These are phyloP conservation scores for Neurospora tetrasperma DNA, from an alignment of 495 filamentous ascomycete genomes.

Conservation along the genomic window DNA sequence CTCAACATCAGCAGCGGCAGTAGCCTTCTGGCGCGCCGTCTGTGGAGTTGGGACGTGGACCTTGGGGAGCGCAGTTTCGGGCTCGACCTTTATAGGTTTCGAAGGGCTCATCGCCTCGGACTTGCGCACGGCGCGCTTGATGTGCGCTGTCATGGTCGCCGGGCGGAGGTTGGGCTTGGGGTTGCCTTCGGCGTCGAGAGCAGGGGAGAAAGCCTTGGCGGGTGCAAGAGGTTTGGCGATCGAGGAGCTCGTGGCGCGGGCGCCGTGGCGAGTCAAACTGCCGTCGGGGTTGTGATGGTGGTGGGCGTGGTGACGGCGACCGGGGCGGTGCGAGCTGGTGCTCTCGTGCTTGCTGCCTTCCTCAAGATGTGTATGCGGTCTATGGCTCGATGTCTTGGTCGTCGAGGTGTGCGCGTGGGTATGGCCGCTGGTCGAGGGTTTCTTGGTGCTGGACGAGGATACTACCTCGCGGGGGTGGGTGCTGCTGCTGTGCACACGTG, in stretches of 20 bases:
- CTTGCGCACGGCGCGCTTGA: constrained; percentile 12
- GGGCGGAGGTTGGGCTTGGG: constrained; percentile 11
- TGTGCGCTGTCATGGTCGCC: constrained; percentile 12
- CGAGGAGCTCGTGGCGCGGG: constrained; percentile 2
- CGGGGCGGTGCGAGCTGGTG: neutral
- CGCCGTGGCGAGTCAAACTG: neutral
- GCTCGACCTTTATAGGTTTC: neutral
- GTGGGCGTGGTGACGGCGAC: neutral
- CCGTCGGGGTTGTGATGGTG: constrained; percentile 6
- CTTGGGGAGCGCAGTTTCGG: neutral
- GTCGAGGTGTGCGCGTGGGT: neutral
- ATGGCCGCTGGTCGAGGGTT: neutral
- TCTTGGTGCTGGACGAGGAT: neutral
- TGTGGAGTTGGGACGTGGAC: neutral
- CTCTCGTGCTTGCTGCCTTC: constrained; percentile 1
- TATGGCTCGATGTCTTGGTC: neutral
- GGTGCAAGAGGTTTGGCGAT: constrained; percentile 2
- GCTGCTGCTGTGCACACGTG: neutral
- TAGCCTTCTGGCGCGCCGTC: neutral
- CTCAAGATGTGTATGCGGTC: neutral
- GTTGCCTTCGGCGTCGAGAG: neutral
- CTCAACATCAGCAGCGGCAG: neutral
- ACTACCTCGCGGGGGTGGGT: constrained; percentile 1
- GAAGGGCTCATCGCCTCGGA: constrained; percentile 2
- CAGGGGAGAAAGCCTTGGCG: neutral